phyloP scores from a whole-genome alignment of 169 alveolate species.

The Miamiensis avidus region DNA sequence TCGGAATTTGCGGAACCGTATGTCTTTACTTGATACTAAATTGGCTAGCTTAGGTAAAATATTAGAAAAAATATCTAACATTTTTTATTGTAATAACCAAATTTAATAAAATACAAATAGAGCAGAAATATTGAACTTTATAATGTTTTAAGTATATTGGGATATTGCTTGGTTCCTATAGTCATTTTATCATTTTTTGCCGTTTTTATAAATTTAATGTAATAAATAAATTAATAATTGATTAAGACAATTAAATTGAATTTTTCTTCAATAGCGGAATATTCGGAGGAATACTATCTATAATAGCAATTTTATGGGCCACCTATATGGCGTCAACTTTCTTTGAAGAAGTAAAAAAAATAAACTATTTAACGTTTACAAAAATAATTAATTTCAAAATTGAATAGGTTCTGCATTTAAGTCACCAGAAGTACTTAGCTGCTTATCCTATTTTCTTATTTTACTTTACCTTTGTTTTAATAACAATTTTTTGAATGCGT shows the following conservation, averaged over 20 bases:
- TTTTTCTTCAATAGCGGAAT: not conserved
- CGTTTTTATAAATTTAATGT: conserved; percentile 57
- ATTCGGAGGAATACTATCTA: conserved; percentile 50
- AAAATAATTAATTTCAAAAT: too few relatives aligned
- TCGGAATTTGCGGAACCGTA: conserved; percentile 64
- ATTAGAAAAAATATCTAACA: not conserved
- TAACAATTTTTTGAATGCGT: conserved; percentile 56
- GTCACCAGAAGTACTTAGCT: conserved; percentile 61
- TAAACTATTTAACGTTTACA: too few relatives aligned
- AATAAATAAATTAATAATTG: not conserved
- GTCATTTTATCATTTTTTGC: conserved; percentile 63
- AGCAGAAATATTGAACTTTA: conserved; percentile 55
- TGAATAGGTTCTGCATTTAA: conserved; percentile 39
- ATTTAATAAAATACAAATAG: conserved; percentile 2
- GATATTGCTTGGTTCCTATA: conserved; percentile 79
- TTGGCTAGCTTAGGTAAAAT: conserved; percentile 37
- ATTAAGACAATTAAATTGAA: not conserved
- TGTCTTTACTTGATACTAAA: conserved; percentile 49
- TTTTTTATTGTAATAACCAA: not conserved
- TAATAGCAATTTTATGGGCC: conserved; percentile 56
- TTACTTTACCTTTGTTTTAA: conserved; percentile 61
- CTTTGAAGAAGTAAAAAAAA: conserved; percentile 54
- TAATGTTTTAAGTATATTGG: conserved; percentile 72
- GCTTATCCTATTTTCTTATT: conserved; percentile 76
- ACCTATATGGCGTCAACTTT: conserved; percentile 71